Evolutionary conservation across 805 yeast genomes (phyloP).

Genomic region (Candida nanaspora): DNA sequence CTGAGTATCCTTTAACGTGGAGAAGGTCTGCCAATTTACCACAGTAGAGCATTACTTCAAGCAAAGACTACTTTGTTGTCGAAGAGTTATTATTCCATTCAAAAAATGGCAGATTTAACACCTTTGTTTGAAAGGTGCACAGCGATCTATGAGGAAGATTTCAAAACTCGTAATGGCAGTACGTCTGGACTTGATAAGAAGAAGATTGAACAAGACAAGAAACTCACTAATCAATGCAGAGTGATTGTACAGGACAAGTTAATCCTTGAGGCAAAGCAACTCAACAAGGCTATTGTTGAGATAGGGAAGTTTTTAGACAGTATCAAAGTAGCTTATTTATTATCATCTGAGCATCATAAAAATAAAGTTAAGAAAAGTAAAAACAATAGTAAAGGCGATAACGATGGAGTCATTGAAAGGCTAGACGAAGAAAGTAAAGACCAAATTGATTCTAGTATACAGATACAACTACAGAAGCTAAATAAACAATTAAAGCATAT

Average conservation of each 20-base stretch:
- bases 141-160: constrained; percentile 32
- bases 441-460: constrained; percentile 47
- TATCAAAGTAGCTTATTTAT: constrained; percentile 29
- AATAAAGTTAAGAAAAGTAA: constrained; percentile 12
- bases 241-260: constrained; percentile 28
- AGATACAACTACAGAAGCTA: constrained; percentile 43
- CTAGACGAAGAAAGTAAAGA: constrained; percentile 35
- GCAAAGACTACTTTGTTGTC: too few relatives aligned
- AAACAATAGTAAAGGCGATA: constrained; percentile 15
- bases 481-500: constrained; percentile 42
- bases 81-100: too few relatives aligned
- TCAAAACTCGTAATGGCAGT: not conserved
- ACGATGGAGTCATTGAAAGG: constrained; percentile 20
- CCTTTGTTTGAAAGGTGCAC: constrained; percentile 42
- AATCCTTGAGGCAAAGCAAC: constrained; percentile 30
- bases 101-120: constrained; percentile 41
- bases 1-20: too few relatives aligned
- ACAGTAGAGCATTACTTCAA: too few relatives aligned
- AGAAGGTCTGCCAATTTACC: too few relatives aligned
- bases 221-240: constrained; percentile 5
- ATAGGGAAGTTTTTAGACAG: constrained; percentile 27
- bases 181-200: not conserved
- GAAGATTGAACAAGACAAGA: not conserved
- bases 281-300: constrained; percentile 26
- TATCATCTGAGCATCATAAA: constrained; percentile 13